Base-by-base conservation (phyloP, 371 early-diverging fungal species). In the Mucor irregularis region DNA sequence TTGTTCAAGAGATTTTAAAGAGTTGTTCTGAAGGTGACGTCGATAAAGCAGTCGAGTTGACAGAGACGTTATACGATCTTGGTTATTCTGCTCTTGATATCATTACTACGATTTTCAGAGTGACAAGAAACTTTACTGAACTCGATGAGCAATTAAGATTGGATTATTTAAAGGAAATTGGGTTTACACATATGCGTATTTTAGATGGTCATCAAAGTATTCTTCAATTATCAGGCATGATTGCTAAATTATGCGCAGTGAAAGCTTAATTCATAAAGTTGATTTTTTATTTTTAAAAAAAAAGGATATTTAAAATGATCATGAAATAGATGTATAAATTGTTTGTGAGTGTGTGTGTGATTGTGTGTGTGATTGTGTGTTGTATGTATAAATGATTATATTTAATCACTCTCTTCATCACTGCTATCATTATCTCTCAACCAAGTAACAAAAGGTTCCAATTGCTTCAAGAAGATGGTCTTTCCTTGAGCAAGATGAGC, bases 61-160 rank as follows among this genome's bases (percentile, higher is more conserved):
- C 96, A 30, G 78, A 81, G 17, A 76, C 76, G 55, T 74, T 98
- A 39, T 94, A 90, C 83, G 62, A 78, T 24, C 77, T 82, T 44
- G 99, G 99, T 1, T 97, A 95, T 70, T 84, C 92, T 28, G 78
- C 91, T 0, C 68, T 94, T 5, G 99, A 97, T 66, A 94, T 98
- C 44, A 88, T 97, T 48, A 92, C 89, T 0, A 93, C 96, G 2
- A 50, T 97, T 24, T 94, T 96, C 71, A 82, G 89, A 33, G 95
- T 97, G 3, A 83, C 88, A 33, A 95, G 94, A 71, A 72, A 73
- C 26, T 82, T 68, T 52, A 39, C 52, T 5, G 68, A 65, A 2
- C 53, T 76, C 22, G 62, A 60, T 26, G 81, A 78, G 53, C 57
- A 45, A 3, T 24, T 66, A 6, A 88, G 91, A 69, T 76, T 96